Percentiles rank a stretch among this genome's conserved stretches.
These are phyloP conservation scores for Salvia splendens DNA, from an alignment of 257 asterid genomes.

Conservation along the genomic window DNA sequence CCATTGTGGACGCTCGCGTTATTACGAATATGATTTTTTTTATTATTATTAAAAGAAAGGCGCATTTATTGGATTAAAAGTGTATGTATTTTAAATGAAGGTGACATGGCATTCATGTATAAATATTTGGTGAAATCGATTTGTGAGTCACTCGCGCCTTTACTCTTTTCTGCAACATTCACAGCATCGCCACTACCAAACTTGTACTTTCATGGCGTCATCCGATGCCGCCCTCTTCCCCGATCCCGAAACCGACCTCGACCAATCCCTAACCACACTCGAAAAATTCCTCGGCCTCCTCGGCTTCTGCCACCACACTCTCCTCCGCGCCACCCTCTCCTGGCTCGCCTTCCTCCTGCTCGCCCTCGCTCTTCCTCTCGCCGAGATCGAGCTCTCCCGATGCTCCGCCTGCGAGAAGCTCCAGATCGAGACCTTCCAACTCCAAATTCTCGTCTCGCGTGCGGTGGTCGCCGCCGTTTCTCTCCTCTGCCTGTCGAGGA, in stretches of 20 bases:
- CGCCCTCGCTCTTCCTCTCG: slow-evolving; percentile 57
- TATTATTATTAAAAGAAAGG: no score
- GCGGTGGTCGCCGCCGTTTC: slow-evolving; percentile 68
- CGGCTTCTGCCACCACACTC: slow-evolving; percentile 62
- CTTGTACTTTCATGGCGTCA: slow-evolving; percentile 43
- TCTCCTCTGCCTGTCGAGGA: slow-evolving; percentile 65
- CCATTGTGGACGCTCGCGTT: no score
- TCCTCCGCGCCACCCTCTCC: slow-evolving; percentile 45
- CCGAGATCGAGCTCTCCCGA: slow-evolving; percentile 34
- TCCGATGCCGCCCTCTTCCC: slow-evolving; percentile 36
- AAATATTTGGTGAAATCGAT: no score
- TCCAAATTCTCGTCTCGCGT: slow-evolving; percentile 51
- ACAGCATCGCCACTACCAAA: slow-evolving; percentile 19
- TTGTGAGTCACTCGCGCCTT: no score
- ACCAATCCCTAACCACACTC: slow-evolving; percentile 44
- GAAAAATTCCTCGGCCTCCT: slow-evolving; percentile 54
- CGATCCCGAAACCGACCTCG: slow-evolving; percentile 46
- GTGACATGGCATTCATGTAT: no score
- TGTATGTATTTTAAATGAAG: no score
- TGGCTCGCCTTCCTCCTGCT: slow-evolving; percentile 62
- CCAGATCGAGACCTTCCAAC: slow-evolving; percentile 66
- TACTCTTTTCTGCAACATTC: background rate
- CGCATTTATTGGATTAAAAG: no score
- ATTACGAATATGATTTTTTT: no score
- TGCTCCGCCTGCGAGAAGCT: slow-evolving; percentile 61